phyloP scores from a whole-genome alignment of 108 stramenopile species.

The Licmophora abbreviata region DNA sequence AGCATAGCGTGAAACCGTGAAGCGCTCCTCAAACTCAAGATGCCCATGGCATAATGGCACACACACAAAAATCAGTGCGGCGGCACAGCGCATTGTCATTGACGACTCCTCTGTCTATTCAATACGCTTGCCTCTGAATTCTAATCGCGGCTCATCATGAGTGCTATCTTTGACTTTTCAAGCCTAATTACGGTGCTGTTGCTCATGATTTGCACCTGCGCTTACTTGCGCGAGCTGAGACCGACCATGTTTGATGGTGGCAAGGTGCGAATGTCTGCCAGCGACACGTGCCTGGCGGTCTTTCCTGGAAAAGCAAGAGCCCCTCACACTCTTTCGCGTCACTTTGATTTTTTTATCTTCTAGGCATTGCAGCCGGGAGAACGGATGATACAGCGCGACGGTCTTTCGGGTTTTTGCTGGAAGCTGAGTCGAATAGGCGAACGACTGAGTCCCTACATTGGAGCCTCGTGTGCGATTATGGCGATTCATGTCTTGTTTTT shows the following conservation, averaged over 20 bases:
- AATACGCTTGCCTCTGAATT: too few species aligned
- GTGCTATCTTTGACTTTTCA: constrained; percentile 91
- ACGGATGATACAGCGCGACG: constrained; percentile 31
- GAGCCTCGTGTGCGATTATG: constrained; percentile 63
- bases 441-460: constrained; percentile 72
- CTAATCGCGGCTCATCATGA: too few species aligned
- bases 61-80: too few species aligned
- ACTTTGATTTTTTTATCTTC: neutral
- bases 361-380: constrained; percentile 1
- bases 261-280: constrained; percentile 19
- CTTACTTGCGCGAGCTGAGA: constrained; percentile 85
- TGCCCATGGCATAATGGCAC: too few species aligned
- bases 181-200: constrained; percentile 87
- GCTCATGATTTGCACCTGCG: constrained; percentile 88
- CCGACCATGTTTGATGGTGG: constrained; percentile 80
- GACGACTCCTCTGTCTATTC: too few species aligned
- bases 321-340: neutral
- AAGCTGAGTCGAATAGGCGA: constrained; percentile 81
- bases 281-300: neutral
- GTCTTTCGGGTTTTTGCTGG: constrained; percentile 71
- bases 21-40: too few species aligned
- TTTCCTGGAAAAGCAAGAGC: constrained; percentile 1
- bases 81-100: too few species aligned
- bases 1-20: too few species aligned
- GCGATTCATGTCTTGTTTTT: constrained; percentile 64